phyloP scores from a whole-genome alignment of 371 early-diverging fungal genomes.

The Paraphysoderma sedebokerense region DNA sequence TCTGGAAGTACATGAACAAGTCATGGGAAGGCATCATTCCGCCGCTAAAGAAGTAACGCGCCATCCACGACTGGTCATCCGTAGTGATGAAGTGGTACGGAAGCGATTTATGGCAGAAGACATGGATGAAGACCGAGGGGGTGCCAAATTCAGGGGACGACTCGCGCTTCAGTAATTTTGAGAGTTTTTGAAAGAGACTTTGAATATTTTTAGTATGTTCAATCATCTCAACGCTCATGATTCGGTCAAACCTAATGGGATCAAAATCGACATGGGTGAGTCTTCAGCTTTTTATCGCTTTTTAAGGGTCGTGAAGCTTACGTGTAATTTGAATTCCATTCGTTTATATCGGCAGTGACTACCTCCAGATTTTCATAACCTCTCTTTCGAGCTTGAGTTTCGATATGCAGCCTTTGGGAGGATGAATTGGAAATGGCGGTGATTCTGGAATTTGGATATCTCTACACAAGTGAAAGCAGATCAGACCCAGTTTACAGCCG shows the following conservation, averaged over 20 bases:
- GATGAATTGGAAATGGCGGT: constrained; percentile 31
- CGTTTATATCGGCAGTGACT: constrained; percentile 30
- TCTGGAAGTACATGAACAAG: constrained; percentile 31
- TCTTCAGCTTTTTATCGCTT: neutral
- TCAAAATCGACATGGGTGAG: neutral
- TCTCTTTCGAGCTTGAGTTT: constrained; percentile 8
- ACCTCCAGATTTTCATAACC: constrained; percentile 27
- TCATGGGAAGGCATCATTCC: constrained; percentile 31
- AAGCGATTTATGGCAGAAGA: constrained; percentile 24
- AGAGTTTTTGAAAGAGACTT: constrained; percentile 22
- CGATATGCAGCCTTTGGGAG: constrained; percentile 26
- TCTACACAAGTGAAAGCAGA: constrained; percentile 3
- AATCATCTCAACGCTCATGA: constrained; percentile 39
- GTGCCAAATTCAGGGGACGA: too few relatives aligned
- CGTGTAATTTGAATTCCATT: constrained; percentile 7
- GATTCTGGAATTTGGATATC: constrained; percentile 26
- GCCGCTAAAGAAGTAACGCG: constrained; percentile 38
- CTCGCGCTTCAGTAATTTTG: constrained; percentile 25
- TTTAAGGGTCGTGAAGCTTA: neutral
- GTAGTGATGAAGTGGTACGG: constrained; percentile 36
- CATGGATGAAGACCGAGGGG: constrained; percentile 30
- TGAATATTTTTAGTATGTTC: constrained; percentile 45
- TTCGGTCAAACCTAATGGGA: constrained; percentile 22
- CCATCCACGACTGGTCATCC: constrained; percentile 40
- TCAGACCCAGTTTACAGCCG: constrained; percentile 1